A percentile compares a stretch with the other conserved stretches of the same genome.
Evolutionary conservation across 345 rosid genomes (phyloP).

Genomic region (Excoecaria agallocha): DNA sequence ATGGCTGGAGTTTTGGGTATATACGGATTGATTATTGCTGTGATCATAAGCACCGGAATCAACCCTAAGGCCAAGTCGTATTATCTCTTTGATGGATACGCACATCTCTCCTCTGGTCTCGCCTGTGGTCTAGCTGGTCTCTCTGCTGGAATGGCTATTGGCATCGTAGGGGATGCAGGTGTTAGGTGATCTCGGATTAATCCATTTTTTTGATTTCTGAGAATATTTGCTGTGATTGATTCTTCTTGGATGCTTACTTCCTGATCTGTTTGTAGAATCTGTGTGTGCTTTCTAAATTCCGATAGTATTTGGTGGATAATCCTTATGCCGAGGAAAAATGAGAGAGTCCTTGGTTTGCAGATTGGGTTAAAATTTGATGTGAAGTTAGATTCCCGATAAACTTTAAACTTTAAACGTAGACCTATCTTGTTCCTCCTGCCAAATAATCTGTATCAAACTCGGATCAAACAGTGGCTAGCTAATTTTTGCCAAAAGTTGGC

Average conservation of each 20-base stretch:
- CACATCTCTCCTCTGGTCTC: constrained; percentile 31
- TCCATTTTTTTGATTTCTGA: background rate
- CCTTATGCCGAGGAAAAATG: background rate
- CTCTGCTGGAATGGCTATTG: constrained; percentile 34
- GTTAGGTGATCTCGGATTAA: constrained; percentile 17
- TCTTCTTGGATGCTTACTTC: background rate
- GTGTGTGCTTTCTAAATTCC: background rate
- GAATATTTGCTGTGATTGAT: background rate
- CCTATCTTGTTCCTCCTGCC: background rate
- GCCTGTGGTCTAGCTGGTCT: constrained; percentile 33
- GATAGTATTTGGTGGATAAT: background rate
- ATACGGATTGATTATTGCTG: constrained; percentile 30
- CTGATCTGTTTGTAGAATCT: background rate
- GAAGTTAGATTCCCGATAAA: background rate
- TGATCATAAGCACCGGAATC: constrained; percentile 30
- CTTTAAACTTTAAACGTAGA: background rate
- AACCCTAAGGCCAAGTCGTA: constrained; percentile 31
- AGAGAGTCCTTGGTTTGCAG: background rate
- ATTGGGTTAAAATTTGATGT: background rate
- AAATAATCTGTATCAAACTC: background rate
- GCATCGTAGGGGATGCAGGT: constrained; percentile 34
- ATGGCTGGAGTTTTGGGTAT: constrained; percentile 34
- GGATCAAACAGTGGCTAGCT: background rate
- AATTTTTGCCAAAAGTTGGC: background rate
- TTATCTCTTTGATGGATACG: constrained; percentile 30